Conservation (phyloP, 2,329 filamentous ascomycete species). For the Epicoccum nigrum region DNA sequence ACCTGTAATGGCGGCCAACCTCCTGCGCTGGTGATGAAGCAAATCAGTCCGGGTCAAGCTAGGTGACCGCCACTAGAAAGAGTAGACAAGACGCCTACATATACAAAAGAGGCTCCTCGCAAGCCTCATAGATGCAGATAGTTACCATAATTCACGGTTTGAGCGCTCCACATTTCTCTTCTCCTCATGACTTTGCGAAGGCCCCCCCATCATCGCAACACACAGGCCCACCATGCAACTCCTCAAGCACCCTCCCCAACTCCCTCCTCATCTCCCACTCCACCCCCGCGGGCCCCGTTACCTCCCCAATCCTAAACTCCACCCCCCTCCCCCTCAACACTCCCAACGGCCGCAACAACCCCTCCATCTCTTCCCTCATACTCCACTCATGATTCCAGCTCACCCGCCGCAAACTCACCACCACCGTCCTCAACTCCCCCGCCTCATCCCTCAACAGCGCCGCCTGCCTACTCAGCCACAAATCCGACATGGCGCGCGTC, state of each 20-base stretch:
- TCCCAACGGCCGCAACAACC: constrained; percentile 16
- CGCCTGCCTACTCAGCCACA: constrained; percentile 18
- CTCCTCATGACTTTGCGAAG: background rate
- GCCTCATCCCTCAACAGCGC: constrained; percentile 18
- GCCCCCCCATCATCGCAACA: too few species aligned
- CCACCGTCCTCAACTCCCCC: constrained; percentile 5
- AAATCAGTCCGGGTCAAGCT: constrained; percentile 56
- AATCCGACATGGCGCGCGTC: background rate
- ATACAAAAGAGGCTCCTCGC: background rate
- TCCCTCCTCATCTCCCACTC: constrained; percentile 6
- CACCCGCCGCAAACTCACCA: constrained; percentile 12
- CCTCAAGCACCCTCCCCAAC: background rate
- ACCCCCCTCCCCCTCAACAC: constrained; percentile 11
- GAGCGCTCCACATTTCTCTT: background rate
- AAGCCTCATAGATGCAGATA: constrained; percentile 1
- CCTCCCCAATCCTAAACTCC: constrained; percentile 16
- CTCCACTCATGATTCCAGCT: constrained; percentile 7
- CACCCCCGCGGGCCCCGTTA: constrained; percentile 7
- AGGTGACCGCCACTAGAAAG: constrained; percentile 54
- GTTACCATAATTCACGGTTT: background rate
- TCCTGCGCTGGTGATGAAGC: constrained; percentile 56
- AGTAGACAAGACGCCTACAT: background rate
- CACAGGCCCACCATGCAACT: background rate
- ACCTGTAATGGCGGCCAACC: constrained; percentile 66
- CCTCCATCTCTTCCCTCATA: constrained; percentile 13